Evolutionary conservation across 192 early-diverging fungal species (phyloP).

Genomic region (Coemansia sp.): DNA sequence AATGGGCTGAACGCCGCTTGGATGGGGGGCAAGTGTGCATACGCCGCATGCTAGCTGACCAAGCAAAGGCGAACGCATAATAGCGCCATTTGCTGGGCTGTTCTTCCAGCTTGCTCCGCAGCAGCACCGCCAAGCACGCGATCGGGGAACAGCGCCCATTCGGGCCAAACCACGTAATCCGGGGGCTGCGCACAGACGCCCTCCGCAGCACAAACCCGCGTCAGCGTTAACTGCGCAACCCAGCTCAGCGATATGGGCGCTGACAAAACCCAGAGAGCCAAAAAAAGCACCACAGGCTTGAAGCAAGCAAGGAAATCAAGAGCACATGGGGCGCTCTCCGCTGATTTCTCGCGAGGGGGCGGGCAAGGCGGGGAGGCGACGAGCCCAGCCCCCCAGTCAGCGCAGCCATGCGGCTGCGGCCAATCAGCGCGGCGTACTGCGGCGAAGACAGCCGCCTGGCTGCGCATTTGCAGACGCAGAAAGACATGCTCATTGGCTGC

Average conservation of each 20-base stretch:
- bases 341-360: neutral
- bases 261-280: too few species aligned
- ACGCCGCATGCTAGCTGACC: too few species aligned
- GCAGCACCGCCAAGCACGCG: too few species aligned
- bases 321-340: neutral
- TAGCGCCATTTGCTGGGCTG: neutral
- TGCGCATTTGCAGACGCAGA: constrained; percentile 5
- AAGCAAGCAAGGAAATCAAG: neutral
- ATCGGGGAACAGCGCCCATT: neutral
- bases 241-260: too few species aligned
- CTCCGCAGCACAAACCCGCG: too few species aligned
- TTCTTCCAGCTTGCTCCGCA: too few species aligned
- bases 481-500: neutral
- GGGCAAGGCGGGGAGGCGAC: neutral
- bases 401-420: constrained; percentile 2
- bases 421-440: constrained; percentile 4
- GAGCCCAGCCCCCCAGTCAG: neutral
- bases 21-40: too few species aligned
- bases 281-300: too few species aligned
- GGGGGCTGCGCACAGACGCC: neutral
- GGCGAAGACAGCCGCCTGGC: constrained; percentile 1
- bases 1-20: too few species aligned
- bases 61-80: neutral
- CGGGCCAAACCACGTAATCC: neutral
- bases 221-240: too few species aligned